Evolutionary conservation across 805 yeast genomes (phyloP), one percentile per base, ranked within the genome.

Genomic region (Candida hispaniensis): DNA sequence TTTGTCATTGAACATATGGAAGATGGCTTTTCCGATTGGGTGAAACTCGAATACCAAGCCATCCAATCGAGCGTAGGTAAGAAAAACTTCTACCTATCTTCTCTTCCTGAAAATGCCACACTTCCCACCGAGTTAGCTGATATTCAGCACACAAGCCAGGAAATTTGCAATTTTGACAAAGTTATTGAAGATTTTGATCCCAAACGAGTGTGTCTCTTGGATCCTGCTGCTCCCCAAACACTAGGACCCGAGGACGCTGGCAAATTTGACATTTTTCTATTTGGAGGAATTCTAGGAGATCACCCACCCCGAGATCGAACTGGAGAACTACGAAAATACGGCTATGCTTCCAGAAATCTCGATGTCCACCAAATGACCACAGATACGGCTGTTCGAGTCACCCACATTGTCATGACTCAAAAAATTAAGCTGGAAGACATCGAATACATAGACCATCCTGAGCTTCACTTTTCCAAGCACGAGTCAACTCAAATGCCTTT

Each of bases 401-500:
- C 96, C 1, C 85, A 83, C 49, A 52, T 69, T 27, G 86, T 88
- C 17, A 61, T 82, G n/a, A 73, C 75, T 40, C 67, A 69, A 26
- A 59, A 66, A 36, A 61, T 44, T 26, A 30, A 56, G 14, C 79
- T 88, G 47, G 80, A 79, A 43, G 70, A 79, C 34, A 82, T 91
- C 43, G 69, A 71, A 39, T 88, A 82, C 54, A 73, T 88, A 34
- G 97, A 91, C 55, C 85, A 81, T 53, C 98, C 98, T 3, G 97
- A 88, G 57, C 78, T 88, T 47, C 72, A 83, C 52, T 88, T 80
- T 61, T 77, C 66, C 57, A 78, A 77, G 54, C 73, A 80, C 50
- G 98, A 91, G 57, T 80, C 93, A 3, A 85, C 95, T 0, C 96
- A 88, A 53, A 88, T 88, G 98, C 98, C 98, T 3, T 88, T 88